phyloP scores from a whole-genome alignment of 495 filamentous ascomycete genomes.

The Podospora australis region DNA sequence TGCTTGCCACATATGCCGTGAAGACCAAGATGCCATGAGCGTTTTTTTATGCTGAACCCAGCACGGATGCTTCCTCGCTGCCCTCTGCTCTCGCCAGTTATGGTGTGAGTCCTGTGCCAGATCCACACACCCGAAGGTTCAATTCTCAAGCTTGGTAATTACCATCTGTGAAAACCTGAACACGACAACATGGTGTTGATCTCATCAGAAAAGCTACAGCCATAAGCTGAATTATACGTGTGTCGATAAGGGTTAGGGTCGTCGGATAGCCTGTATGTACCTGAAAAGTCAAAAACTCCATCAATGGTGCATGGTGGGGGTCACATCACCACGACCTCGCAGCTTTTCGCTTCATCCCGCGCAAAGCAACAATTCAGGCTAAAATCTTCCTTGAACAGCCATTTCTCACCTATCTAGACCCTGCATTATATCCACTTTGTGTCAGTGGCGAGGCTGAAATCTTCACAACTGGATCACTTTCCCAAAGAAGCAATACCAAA shows the following conservation, averaged over 20 bases:
- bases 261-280: neutral
- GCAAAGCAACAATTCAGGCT: neutral
- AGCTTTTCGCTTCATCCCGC: neutral
- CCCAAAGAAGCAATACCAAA: neutral
- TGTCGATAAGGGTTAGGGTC: constrained; percentile 11
- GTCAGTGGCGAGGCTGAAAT: neutral
- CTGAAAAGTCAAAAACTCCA: neutral
- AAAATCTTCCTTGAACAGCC: neutral
- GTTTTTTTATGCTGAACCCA: neutral
- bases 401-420: neutral
- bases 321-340: neutral
- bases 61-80: neutral
- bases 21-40: neutral
- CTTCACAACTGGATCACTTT: neutral
- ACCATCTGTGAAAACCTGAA: too few species aligned
- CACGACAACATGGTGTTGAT: too few species aligned
- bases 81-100: neutral
- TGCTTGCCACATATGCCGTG: neutral
- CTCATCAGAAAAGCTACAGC: too few species aligned
- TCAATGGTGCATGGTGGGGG: neutral
- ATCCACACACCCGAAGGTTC: too few species aligned
- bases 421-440: neutral
- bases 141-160: too few species aligned
- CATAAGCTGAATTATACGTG: neutral
- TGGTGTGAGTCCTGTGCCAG: neutral